phyloP scores from a whole-genome alignment of 2,329 filamentous ascomycete genomes.

The Purpureocillium takamizusanense region DNA sequence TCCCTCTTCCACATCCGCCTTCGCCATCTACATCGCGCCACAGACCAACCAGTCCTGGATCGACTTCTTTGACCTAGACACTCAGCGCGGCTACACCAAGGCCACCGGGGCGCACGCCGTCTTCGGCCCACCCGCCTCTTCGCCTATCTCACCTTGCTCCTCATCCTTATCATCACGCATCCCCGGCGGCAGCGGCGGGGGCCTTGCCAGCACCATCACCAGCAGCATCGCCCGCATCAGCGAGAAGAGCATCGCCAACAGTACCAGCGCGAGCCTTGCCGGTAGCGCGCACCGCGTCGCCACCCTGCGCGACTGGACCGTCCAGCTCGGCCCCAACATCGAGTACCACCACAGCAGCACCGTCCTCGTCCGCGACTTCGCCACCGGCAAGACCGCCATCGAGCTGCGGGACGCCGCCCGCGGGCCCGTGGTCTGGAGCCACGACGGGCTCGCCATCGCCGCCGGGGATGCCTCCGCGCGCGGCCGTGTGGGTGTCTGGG shows the following conservation, averaged over 20 bases:
- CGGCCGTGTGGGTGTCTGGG: slow-evolving; percentile 22
- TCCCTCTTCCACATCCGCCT: slow-evolving; percentile 13
- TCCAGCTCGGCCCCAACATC: slow-evolving; percentile 17
- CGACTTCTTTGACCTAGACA: slow-evolving; percentile 21
- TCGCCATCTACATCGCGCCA: slow-evolving; percentile 19
- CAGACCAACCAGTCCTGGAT: slow-evolving; percentile 24
- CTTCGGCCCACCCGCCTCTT: slow-evolving; percentile 11
- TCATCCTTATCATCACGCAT: too few relatives aligned
- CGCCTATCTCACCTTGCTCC: too few relatives aligned
- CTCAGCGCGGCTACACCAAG: slow-evolving; percentile 18
- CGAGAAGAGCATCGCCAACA: too few relatives aligned
- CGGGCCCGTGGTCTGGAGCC: slow-evolving; percentile 22
- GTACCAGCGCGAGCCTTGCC: too few relatives aligned
- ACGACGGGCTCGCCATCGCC: slow-evolving; percentile 19
- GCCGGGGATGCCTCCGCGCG: slow-evolving; percentile 14
- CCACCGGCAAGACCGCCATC: slow-evolving; percentile 18
- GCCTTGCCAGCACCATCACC: too few relatives aligned
- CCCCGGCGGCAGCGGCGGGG: too few relatives aligned
- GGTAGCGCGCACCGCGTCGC: slow-evolving; percentile 12
- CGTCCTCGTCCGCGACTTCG: slow-evolving; percentile 20
- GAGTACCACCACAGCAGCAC: slow-evolving; percentile 21
- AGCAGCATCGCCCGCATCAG: too few relatives aligned
- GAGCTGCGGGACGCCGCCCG: slow-evolving; percentile 21
- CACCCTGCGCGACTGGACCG: slow-evolving; percentile 20
- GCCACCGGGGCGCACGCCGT: slow-evolving; percentile 20